Percentiles rank a stretch among this genome's conserved stretches.
Conservation (phyloP, 805 yeast genomes). For the Pichia cabralensis region DNA sequence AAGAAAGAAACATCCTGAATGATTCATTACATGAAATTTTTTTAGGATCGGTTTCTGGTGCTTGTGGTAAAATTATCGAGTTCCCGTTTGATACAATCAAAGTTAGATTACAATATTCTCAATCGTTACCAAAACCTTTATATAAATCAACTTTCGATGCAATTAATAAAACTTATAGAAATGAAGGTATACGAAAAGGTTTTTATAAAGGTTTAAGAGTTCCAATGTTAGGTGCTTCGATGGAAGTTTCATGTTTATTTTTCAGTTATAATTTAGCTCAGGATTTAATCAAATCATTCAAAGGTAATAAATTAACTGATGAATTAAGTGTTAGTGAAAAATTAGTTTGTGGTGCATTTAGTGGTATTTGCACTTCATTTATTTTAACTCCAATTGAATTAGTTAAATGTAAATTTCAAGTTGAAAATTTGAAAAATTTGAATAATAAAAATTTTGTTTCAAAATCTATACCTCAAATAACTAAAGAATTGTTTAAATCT, state of each 20-base stretch:
- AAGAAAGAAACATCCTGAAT: constrained; percentile 10
- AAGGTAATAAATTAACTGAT: constrained; percentile 11
- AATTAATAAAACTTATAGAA: constrained; percentile 44
- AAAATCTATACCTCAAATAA: constrained; percentile 25
- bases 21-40: constrained; percentile 32
- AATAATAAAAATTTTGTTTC: constrained; percentile 15
- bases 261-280: constrained; percentile 47
- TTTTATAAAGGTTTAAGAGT: constrained; percentile 73
- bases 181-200: constrained; percentile 64
- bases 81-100: constrained; percentile 91
- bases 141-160: constrained; percentile 58
- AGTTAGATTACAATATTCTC: constrained; percentile 70
- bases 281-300: constrained; percentile 23
- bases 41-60: constrained; percentile 60
- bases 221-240: constrained; percentile 83
- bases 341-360: constrained; percentile 63
- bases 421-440: constrained; percentile 31
- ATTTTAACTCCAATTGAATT: constrained; percentile 88
- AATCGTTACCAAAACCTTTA: constrained; percentile 42
- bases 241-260: constrained; percentile 77
- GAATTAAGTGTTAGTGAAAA: constrained; percentile 21
- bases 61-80: constrained; percentile 74
- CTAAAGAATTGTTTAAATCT: constrained; percentile 31
- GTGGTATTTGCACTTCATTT: constrained; percentile 77
- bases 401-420: constrained; percentile 82